Evolutionary conservation across 2,329 filamentous ascomycete species (phyloP).

Genomic region (Fusarium continuum): DNA sequence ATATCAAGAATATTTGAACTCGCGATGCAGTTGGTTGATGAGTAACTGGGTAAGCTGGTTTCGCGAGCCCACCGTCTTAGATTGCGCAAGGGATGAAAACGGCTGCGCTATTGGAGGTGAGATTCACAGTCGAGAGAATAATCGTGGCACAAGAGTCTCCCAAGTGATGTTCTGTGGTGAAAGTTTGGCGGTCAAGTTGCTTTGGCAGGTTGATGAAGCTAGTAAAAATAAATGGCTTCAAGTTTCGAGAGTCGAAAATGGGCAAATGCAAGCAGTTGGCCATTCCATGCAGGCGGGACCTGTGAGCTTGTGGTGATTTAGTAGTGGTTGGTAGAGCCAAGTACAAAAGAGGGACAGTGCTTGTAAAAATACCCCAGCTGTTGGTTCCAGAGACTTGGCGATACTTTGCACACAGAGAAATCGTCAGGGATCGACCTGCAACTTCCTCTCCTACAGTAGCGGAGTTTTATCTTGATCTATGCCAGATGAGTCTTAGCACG

Average conservation of each 20-base stretch:
- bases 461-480: conserved; percentile 1
- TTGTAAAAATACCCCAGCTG: neutral
- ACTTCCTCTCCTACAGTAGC: conserved; percentile 14
- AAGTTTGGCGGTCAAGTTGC: neutral
- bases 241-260: conserved; percentile 29
- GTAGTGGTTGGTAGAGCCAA: conserved; percentile 8
- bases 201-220: conserved; percentile 24
- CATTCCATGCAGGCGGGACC: neutral
- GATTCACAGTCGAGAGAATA: no score
- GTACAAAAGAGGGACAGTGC: no score
- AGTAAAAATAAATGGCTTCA: conserved; percentile 28
- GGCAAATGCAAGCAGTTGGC: conserved; percentile 33
- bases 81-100: neutral
- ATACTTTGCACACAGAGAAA: conserved; percentile 1
- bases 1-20: neutral
- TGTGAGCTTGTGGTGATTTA: neutral
- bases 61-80: neutral
- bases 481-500: conserved; percentile 9
- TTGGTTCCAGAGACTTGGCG: neutral
- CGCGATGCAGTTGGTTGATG: conserved; percentile 9
- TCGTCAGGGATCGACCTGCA: conserved; percentile 17
- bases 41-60: conserved; percentile 20
- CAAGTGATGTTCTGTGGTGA: neutral
- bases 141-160: neutral
- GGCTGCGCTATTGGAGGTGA: neutral